Conservation (phyloP, 139 green algal genomes). For the Haematococcus lacustris region DNA sequence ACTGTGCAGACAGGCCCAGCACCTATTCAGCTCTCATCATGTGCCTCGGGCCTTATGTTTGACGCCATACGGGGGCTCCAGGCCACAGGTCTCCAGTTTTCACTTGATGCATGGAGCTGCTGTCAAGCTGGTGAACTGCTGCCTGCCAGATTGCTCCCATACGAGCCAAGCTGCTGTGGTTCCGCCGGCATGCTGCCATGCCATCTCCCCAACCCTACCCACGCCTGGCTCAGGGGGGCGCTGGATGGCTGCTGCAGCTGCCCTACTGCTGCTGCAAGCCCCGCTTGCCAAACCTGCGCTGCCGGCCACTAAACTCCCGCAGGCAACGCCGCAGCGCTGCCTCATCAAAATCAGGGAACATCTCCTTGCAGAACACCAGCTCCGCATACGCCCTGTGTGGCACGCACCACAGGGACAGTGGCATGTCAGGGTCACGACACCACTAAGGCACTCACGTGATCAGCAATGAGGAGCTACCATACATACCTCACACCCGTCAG, state of each 20-base stretch:
- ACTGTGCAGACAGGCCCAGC: too few species aligned
- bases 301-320: constrained; percentile 27
- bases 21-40: too few species aligned
- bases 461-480: neutral
- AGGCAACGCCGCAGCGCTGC: constrained; percentile 32
- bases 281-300: constrained; percentile 50
- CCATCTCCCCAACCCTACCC: neutral
- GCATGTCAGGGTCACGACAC: neutral
- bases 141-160: neutral
- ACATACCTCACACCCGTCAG: neutral
- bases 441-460: neutral
- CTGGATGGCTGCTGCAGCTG: too few species aligned
- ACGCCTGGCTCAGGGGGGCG: too few species aligned
- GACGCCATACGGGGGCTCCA: too few species aligned
- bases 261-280: neutral
- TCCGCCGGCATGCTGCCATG: neutral
- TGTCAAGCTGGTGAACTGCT: too few species aligned
- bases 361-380: constrained; percentile 51
- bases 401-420: neutral
- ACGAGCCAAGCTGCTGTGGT: neutral
- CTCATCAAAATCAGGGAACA: constrained; percentile 71
- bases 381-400: constrained; percentile 69
- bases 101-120: too few species aligned
- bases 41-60: too few species aligned
- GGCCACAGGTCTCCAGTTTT: too few species aligned